These are phyloP conservation scores for Tricholoma flavovirens DNA, from an alignment of 768 basidiomycete species.

Conservation along the genomic window DNA sequence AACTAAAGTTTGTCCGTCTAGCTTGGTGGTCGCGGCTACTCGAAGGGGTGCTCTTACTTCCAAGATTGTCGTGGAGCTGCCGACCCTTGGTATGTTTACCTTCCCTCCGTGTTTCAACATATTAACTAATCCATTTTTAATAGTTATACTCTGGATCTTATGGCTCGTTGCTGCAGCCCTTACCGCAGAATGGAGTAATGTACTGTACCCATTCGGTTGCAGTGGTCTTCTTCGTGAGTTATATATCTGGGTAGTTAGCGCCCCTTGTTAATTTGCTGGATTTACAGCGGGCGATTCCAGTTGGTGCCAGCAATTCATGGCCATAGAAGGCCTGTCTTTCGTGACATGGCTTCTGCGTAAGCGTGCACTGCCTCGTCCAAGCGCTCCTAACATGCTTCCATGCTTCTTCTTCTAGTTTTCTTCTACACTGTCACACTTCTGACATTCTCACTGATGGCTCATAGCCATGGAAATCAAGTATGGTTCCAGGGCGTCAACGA, in stretches of 20 bases:
- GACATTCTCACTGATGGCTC: slow-evolving; percentile 1
- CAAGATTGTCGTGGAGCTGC: slow-evolving; percentile 11
- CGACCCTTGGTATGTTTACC: slow-evolving; percentile 7
- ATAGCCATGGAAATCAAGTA: slow-evolving; percentile 11
- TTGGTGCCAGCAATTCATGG: slow-evolving; percentile 11
- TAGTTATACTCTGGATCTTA: slow-evolving; percentile 11
- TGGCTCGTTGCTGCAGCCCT: slow-evolving; percentile 10
- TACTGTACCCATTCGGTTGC: slow-evolving; percentile 11
- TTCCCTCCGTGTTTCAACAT: background rate
- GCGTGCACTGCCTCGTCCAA: background rate
- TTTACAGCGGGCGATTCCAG: background rate
- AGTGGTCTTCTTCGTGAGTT: background rate
- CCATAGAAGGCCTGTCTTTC: slow-evolving; percentile 12
- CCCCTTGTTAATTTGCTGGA: background rate
- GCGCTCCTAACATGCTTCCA: background rate
- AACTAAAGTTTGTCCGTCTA: background rate
- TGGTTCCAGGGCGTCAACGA: slow-evolving; percentile 8
- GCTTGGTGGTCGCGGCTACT: slow-evolving; percentile 10
- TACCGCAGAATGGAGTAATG: slow-evolving; percentile 2
- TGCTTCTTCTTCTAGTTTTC: slow-evolving; percentile 6
- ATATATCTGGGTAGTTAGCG: background rate
- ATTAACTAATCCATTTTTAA: background rate
- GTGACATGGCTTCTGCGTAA: slow-evolving; percentile 11
- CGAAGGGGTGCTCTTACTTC: slow-evolving; percentile 10
- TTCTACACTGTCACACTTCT: slow-evolving; percentile 11